Conservation (phyloP, 768 basidiomycete genomes). For the Mycena haematopus region DNA sequence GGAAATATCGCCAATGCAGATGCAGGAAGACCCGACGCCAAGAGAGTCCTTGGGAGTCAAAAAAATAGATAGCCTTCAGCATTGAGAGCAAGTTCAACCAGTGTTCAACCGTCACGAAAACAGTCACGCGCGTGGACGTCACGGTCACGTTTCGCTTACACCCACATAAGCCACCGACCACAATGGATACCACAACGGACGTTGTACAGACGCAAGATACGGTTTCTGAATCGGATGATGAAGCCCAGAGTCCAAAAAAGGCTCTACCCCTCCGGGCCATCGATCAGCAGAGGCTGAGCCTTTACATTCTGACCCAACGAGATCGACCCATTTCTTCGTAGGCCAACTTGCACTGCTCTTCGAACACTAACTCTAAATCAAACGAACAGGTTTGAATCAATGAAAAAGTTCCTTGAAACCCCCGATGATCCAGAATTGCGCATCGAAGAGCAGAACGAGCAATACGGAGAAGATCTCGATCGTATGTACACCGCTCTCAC, state of each 20-base stretch:
- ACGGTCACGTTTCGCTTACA: background rate
- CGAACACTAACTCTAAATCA: background rate
- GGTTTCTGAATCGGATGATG: constrained; percentile 2
- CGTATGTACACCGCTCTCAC: constrained; percentile 44
- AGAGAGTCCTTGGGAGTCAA: no score
- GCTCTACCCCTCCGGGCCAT: background rate
- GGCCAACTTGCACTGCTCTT: constrained; percentile 23
- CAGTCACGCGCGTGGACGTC: background rate
- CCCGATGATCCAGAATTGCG: constrained; percentile 37
- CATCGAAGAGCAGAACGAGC: constrained; percentile 36
- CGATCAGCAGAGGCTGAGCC: constrained; percentile 37
- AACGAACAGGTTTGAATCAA: constrained; percentile 41
- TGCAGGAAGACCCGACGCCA: no score
- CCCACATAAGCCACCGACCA: background rate
- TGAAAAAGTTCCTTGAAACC: constrained; percentile 41
- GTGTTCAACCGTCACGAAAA: no score
- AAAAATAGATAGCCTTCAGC: no score
- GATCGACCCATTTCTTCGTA: constrained; percentile 48
- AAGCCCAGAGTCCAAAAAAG: background rate
- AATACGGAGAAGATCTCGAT: constrained; percentile 45
- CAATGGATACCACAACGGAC: constrained; percentile 3
- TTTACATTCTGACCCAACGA: constrained; percentile 48
- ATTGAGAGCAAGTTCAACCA: no score
- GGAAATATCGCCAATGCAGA: no score
- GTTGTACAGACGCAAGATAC: background rate